Conservation (phyloP, 768 basidiomycete genomes). For the Panaeolus papilionaceus region DNA sequence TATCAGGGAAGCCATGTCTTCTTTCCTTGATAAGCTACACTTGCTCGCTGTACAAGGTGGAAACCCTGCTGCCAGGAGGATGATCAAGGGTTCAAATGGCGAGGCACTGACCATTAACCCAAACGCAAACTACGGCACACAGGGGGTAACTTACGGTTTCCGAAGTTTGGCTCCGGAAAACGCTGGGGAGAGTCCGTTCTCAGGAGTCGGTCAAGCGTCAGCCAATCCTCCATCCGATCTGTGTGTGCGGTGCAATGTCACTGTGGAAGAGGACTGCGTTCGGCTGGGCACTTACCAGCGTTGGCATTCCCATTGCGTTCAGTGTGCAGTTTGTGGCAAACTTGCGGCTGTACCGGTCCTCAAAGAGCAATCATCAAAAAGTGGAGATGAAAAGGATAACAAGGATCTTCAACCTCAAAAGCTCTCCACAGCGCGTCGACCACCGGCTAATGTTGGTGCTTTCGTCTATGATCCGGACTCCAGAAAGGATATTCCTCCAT, state of each 20-base stretch:
- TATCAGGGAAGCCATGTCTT: slow-evolving; percentile 82
- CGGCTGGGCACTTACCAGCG: slow-evolving; percentile 94
- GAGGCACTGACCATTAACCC: slow-evolving; percentile 54
- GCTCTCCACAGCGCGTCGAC: slow-evolving; percentile 67
- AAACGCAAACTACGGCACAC: slow-evolving; percentile 73
- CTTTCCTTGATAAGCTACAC: slow-evolving; percentile 93
- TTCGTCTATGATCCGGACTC: slow-evolving; percentile 83
- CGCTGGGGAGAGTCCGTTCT: slow-evolving; percentile 88
- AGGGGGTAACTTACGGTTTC: slow-evolving; percentile 91
- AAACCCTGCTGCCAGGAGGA: slow-evolving; percentile 76
- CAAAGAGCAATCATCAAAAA: slow-evolving; percentile 61
- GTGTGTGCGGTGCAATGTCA: slow-evolving; percentile 86
- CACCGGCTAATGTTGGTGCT: slow-evolving; percentile 79
- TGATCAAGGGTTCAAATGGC: slow-evolving; percentile 78
- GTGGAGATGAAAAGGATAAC: slow-evolving; percentile 57
- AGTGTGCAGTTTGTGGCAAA: slow-evolving; percentile 82
- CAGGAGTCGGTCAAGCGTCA: slow-evolving; percentile 41
- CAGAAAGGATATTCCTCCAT: slow-evolving; percentile 68
- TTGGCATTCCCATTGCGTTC: slow-evolving; percentile 96
- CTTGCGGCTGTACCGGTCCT: slow-evolving; percentile 65
- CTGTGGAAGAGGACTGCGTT: slow-evolving; percentile 97
- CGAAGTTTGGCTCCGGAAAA: slow-evolving; percentile 90
- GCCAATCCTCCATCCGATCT: slow-evolving; percentile 89
- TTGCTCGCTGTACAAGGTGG: slow-evolving; percentile 87
- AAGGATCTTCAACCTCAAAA: slow-evolving; percentile 55